These are phyloP conservation scores for Acacia crassicarpa DNA, from an alignment of 306 rosid genomes.

Conservation along the genomic window DNA sequence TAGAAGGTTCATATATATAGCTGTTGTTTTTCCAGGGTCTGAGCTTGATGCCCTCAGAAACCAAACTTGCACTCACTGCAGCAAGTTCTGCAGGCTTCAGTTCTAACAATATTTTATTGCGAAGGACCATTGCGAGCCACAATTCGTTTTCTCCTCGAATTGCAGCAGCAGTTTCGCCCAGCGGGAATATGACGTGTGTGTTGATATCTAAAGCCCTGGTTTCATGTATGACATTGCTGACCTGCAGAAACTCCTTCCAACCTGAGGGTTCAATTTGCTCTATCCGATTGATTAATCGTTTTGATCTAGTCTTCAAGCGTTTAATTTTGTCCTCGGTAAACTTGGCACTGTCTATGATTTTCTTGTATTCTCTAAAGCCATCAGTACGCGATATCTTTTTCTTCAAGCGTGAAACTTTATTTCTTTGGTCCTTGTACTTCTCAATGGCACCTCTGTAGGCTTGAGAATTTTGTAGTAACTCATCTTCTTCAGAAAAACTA, in stretches of 20 bases:
- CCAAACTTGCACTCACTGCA: conserved; percentile 78
- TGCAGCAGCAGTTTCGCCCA: conserved; percentile 92
- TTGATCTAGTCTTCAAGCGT: conserved; percentile 69
- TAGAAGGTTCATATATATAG: conserved; percentile 71
- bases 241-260: conserved; percentile 97
- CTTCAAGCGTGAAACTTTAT: conserved; percentile 84
- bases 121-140: conserved; percentile 95
- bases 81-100: conserved; percentile 87
- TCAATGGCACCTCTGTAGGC: conserved; percentile 55
- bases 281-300: conserved; percentile 71
- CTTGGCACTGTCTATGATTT: conserved; percentile 61
- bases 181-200: conserved; percentile 69
- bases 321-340: conserved; percentile 76
- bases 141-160: conserved; percentile 97
- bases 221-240: conserved; percentile 92
- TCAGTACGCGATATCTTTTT: conserved; percentile 73
- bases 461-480: conserved; percentile 62
- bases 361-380: conserved; percentile 85
- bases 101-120: conserved; percentile 65
- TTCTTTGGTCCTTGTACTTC: conserved; percentile 81
- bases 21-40: conserved; percentile 80
- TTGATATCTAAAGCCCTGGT: conserved; percentile 79
- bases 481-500: conserved; percentile 82
- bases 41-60: conserved; percentile 87
- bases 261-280: conserved; percentile 98